Percentiles rank a stretch among this genome's conserved stretches.
phyloP scores from a whole-genome alignment of 2,329 filamentous ascomycete species.

The Keithomyces neogunnii region DNA sequence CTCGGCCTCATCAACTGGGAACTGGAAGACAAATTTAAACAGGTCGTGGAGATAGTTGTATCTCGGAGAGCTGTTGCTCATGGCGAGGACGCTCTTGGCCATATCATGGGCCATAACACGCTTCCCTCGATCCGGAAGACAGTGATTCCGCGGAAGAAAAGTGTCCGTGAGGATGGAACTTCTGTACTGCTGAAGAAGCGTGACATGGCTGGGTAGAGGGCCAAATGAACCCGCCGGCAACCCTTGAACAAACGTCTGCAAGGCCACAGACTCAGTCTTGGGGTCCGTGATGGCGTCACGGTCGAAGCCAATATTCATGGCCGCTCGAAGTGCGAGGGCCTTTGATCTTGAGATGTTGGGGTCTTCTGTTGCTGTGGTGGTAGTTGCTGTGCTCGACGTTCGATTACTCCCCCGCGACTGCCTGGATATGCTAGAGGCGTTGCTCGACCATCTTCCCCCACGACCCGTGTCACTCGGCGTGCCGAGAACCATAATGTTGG shows the following conservation, averaged over 20 bases:
- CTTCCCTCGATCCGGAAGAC: constrained; percentile 44
- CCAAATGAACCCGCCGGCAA: constrained; percentile 75
- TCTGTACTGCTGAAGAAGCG: constrained; percentile 71
- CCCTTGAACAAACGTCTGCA: constrained; percentile 69
- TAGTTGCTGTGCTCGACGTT: constrained; percentile 65
- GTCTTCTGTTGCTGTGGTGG: constrained; percentile 61
- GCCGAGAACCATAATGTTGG: constrained; percentile 82
- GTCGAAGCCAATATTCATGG: constrained; percentile 74
- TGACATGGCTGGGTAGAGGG: constrained; percentile 57
- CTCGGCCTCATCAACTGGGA: constrained; percentile 70
- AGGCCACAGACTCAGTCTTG: constrained; percentile 38
- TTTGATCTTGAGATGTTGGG: constrained; percentile 70
- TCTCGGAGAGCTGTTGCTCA: constrained; percentile 57
- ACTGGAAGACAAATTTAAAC: constrained; percentile 77
- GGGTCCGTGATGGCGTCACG: constrained; percentile 43
- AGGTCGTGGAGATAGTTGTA: constrained; percentile 77
- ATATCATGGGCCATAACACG: constrained; percentile 64
- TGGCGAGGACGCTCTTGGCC: constrained; percentile 68
- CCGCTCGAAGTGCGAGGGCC: constrained; percentile 72
- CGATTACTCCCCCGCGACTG: constrained; percentile 64
- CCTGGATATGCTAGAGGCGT: constrained; percentile 67
- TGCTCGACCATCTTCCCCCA: constrained; percentile 72
- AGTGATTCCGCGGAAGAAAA: constrained; percentile 33
- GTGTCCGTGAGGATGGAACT: constrained; percentile 69
- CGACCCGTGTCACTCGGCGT: constrained; percentile 51